Evolutionary conservation across 192 early-diverging fungal species (phyloP).

Genomic region (Backusella morwellensis): DNA sequence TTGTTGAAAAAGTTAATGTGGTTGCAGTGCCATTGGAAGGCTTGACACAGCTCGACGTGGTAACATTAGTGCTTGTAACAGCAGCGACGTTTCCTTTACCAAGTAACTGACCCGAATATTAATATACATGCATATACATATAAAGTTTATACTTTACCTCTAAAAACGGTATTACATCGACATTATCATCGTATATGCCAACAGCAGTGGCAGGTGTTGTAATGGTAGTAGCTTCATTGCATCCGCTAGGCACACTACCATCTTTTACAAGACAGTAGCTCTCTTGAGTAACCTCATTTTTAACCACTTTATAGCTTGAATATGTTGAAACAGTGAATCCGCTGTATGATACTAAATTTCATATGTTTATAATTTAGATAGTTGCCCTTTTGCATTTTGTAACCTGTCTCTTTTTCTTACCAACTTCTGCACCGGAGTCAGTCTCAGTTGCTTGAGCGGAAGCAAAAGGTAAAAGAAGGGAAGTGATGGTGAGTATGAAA

Average conservation of each 20-base stretch:
- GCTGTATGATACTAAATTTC: neutral
- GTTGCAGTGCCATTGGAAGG: neutral
- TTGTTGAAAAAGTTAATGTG: neutral
- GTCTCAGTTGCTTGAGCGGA: neutral
- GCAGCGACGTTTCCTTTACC: neutral
- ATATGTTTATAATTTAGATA: neutral
- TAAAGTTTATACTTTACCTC: neutral
- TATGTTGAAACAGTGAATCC: neutral
- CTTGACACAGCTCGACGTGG: neutral
- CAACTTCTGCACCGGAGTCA: constrained; percentile 1
- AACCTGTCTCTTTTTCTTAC: neutral
- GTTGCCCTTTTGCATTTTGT: neutral
- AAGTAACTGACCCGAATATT: neutral
- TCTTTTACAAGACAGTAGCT: neutral
- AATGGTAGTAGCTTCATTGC: neutral
- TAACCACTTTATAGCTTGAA: neutral
- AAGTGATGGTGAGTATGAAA: neutral
- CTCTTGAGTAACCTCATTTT: neutral
- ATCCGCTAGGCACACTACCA: neutral
- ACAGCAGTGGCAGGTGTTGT: neutral
- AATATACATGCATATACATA: neutral
- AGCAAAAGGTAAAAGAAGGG: neutral
- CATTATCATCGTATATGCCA: neutral
- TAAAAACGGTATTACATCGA: neutral
- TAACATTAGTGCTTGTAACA: neutral